phyloP scores from a whole-genome alignment of 345 rosid genomes.

The Sapria himalayana region DNA sequence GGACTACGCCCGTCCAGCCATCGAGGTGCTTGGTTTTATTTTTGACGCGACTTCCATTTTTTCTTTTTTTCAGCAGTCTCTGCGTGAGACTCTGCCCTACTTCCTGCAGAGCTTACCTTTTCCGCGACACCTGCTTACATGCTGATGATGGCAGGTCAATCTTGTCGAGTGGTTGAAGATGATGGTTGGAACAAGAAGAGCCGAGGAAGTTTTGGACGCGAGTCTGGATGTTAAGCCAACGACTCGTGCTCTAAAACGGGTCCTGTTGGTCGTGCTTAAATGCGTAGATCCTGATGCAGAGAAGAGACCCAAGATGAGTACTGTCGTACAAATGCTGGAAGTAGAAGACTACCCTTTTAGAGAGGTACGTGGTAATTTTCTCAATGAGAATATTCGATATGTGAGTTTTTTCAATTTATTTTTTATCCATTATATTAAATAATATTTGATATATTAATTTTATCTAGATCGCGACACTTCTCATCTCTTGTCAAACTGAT shows the following conservation, averaged over 20 bases:
- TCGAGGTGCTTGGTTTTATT: slow-evolving; percentile 37
- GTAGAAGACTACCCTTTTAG: slow-evolving; percentile 63
- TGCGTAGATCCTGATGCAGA: slow-evolving; percentile 83
- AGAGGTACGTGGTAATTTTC: slow-evolving; percentile 31
- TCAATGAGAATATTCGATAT: too few relatives aligned
- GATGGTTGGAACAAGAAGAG: slow-evolving; percentile 89
- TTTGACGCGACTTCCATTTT: too few relatives aligned
- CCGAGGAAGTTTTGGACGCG: slow-evolving; percentile 82
- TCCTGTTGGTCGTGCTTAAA: slow-evolving; percentile 63
- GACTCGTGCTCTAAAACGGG: slow-evolving; percentile 50
- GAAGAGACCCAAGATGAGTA: slow-evolving; percentile 89
- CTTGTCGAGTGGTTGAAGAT: slow-evolving; percentile 91
- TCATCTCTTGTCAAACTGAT: too few relatives aligned
- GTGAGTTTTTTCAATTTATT: too few relatives aligned
- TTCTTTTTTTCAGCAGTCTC: too few relatives aligned
- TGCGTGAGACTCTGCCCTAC: too few relatives aligned
- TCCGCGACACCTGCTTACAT: too few relatives aligned
- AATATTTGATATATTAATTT: too few relatives aligned
- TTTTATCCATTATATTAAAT: too few relatives aligned
- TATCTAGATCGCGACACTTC: too few relatives aligned
- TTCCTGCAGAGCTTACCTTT: too few relatives aligned
- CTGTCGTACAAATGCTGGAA: slow-evolving; percentile 74
- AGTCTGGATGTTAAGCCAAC: slow-evolving; percentile 53
- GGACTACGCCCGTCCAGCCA: slow-evolving; percentile 77
- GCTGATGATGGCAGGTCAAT: slow-evolving; percentile 41